Evolutionary conservation across 2,329 filamentous ascomycete species (phyloP).

Genomic region (Malbranchea zuffiana): DNA sequence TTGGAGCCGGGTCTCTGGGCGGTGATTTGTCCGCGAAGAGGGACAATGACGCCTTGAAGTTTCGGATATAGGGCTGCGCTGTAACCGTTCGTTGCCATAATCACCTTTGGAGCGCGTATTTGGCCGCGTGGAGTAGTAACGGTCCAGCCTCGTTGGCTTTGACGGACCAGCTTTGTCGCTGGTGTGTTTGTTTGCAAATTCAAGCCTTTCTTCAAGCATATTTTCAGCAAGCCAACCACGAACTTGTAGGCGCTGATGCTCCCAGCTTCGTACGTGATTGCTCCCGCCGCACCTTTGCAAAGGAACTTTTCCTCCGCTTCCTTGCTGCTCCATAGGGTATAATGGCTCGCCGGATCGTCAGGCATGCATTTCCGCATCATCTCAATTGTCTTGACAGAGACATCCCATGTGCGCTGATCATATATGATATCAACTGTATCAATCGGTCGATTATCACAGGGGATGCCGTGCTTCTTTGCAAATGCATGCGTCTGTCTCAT

Average conservation of each 20-base stretch:
- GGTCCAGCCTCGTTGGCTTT: conserved; percentile 7
- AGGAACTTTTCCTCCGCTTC: conserved; percentile 36
- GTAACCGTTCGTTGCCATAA: conserved; percentile 47
- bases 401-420: conserved; percentile 35
- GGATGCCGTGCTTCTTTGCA: conserved; percentile 38
- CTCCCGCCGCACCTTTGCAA: conserved; percentile 36
- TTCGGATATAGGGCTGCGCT: conserved; percentile 36
- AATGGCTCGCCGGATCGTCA: conserved; percentile 35
- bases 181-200: conserved; percentile 26
- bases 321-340: conserved; percentile 35
- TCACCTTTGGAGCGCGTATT: conserved; percentile 34
- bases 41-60: conserved; percentile 41
- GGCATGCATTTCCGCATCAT: conserved; percentile 39
- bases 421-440: conserved; percentile 51
- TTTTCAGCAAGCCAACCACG: conserved; percentile 36
- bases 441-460: conserved; percentile 42
- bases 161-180: conserved; percentile 17
- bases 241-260: conserved; percentile 34
- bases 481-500: conserved; percentile 48
- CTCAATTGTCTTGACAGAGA: conserved; percentile 31
- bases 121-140: conserved; percentile 37
- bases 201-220: conserved; percentile 28
- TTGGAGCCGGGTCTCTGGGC: conserved; percentile 23
- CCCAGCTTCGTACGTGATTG: conserved; percentile 38
- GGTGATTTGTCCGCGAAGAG: conserved; percentile 42